phyloP scores from a whole-genome alignment of 306 rosid genomes.

The Sindora glabra region DNA sequence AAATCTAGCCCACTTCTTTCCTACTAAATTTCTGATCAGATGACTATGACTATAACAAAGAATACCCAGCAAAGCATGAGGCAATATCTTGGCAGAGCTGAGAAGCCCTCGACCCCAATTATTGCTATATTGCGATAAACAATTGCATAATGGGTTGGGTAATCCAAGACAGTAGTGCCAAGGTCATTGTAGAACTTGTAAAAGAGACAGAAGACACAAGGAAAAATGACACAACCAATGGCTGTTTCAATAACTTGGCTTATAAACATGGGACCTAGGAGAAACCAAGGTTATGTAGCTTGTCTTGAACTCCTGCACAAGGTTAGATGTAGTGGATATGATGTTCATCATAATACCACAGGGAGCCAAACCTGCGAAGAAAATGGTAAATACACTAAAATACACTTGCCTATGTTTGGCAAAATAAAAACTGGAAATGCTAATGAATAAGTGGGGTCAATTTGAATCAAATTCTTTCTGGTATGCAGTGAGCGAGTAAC shows the following conservation, averaged over 20 bases:
- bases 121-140: slow-evolving; percentile 1
- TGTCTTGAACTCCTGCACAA: too few species aligned
- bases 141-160: not conserved
- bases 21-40: not conserved
- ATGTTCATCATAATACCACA: too few species aligned
- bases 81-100: not conserved
- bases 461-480: too few species aligned
- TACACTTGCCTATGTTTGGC: too few species aligned
- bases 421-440: too few species aligned
- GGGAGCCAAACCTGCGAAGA: too few species aligned
- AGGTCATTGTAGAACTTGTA: not conserved
- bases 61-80: not conserved
- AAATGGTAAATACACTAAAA: not conserved
- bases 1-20: too few species aligned
- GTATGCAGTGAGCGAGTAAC: too few species aligned
- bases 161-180: not conserved
- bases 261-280: slow-evolving; percentile 1
- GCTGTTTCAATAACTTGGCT: slow-evolving; percentile 4
- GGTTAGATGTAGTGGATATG: too few species aligned
- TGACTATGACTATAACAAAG: not conserved
- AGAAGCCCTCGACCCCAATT: slow-evolving; percentile 2
- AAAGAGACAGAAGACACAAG: slow-evolving; percentile 10
- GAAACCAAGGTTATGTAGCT: too few species aligned
- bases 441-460: too few species aligned
- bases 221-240: not conserved